Evolutionary conservation across 768 basidiomycete species (phyloP), one percentile per base, ranked within the genome.

Genomic region (Tylopilus sp.): DNA sequence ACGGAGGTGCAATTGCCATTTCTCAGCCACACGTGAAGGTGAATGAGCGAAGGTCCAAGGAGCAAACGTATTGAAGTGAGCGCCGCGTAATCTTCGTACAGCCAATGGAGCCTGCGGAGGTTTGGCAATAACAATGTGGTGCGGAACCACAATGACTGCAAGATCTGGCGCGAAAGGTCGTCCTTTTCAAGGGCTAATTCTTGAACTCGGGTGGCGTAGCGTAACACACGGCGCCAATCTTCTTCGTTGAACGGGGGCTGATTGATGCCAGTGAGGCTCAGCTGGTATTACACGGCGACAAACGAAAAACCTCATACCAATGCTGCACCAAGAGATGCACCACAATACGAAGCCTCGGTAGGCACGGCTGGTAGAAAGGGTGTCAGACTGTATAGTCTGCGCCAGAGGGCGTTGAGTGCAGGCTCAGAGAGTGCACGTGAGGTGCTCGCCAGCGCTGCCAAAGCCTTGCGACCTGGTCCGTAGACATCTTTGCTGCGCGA

Each of bases 361-460:
- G 48, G 44, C 15, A 50, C 12, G 41, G 57, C 55, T 26, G 15
- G 17, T 17, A 35, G 3, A 31, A 59, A 44, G 0, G 58, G 57
- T 7, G n/a, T 1, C 3, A 60, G 44, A 21, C 43, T 44, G 45
- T 56, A 1, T 8, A 60, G 25, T 25, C 43, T 57, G 26, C 18
- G 7, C 58, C 56, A 60, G 26, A 60, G 31, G n/a, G 40, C 44
- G n/a, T 53, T 38, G 17, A 60, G 55, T 13, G 59, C 59, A 28
- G 47, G 41, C 18, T 59, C 39, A 23, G 53, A 56, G 28, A 60
- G 20, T 6, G 50, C 33, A 21, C 44, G 58, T 35, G 53, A 56
- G 8, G 57, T 58, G 41, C 52, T 54, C 30, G 57, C 52, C 12
- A 59, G 53, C 21, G 20, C 52, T 2, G 46, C 52, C 20, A 59